phyloP scores from a whole-genome alignment of 345 rosid genomes.

The Cardamine occulta region DNA sequence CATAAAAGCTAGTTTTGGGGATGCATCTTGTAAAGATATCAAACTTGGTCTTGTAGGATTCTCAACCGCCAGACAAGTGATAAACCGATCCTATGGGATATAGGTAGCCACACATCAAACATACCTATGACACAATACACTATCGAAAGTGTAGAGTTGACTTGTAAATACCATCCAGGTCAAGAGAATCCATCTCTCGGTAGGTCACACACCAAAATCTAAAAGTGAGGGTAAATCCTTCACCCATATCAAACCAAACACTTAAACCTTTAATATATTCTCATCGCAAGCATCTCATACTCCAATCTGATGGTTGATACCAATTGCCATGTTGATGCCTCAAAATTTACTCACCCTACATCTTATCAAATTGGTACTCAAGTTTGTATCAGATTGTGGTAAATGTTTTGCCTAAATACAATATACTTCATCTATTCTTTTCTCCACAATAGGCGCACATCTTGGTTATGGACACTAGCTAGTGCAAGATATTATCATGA shows the following conservation, averaged over 20 bases:
- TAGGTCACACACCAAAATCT: constrained; percentile 5
- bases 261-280: background rate
- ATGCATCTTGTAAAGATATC: constrained; percentile 14
- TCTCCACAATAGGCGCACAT: background rate
- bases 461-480: constrained; percentile 19
- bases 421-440: background rate
- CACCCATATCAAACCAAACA: constrained; percentile 20
- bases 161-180: background rate
- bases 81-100: constrained; percentile 7
- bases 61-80: background rate
- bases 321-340: constrained; percentile 16
- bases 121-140: background rate
- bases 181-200: background rate
- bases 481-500: constrained; percentile 9
- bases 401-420: background rate
- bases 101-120: background rate
- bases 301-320: background rate
- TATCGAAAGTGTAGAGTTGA: background rate
- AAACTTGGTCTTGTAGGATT: background rate
- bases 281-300: constrained; percentile 18
- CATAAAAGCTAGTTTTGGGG: constrained; percentile 10
- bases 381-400: background rate
- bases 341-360: background rate
- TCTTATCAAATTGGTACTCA: background rate
- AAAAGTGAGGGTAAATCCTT: background rate